Evolutionary conservation across 805 yeast genomes (phyloP).

Genomic region (Spathaspora sp.): DNA sequence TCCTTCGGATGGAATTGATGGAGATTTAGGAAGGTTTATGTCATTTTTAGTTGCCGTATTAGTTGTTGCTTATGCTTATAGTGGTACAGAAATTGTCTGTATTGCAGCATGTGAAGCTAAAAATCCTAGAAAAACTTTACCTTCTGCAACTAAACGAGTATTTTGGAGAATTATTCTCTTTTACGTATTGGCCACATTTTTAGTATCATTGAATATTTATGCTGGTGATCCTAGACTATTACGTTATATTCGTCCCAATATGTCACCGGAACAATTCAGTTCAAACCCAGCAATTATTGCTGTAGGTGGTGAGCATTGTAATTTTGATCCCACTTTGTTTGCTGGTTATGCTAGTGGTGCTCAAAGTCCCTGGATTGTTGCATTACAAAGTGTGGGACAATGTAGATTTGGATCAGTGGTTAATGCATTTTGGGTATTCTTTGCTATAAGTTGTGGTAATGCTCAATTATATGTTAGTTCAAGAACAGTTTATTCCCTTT

Average conservation of each 20-base stretch:
- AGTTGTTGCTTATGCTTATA: constrained; percentile 70
- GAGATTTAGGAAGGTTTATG: constrained; percentile 56
- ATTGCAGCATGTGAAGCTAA: constrained; percentile 85
- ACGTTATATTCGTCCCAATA: constrained; percentile 46
- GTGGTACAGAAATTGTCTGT: constrained; percentile 80
- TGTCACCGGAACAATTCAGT: constrained; percentile 15
- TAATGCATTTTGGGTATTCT: constrained; percentile 46
- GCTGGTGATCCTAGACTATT: constrained; percentile 74
- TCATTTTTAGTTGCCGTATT: constrained; percentile 59
- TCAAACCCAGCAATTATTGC: constrained; percentile 26
- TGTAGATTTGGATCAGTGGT: constrained; percentile 34
- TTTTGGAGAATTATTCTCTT: constrained; percentile 67
- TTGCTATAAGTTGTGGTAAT: constrained; percentile 43
- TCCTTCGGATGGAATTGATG: constrained; percentile 53
- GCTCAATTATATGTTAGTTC: constrained; percentile 43
- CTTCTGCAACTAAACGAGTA: constrained; percentile 71
- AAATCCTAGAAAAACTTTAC: constrained; percentile 73
- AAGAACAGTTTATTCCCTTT: constrained; percentile 38
- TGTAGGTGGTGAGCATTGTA: constrained; percentile 36
- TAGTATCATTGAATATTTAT: constrained; percentile 69
- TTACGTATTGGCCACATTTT: constrained; percentile 63
- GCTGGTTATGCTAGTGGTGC: constrained; percentile 38
- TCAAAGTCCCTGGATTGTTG: constrained; percentile 45
- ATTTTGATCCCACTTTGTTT: constrained; percentile 16
- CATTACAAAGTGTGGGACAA: constrained; percentile 35